A percentile compares a stretch with the other conserved stretches of the same genome.
Conservation (phyloP, 176 grass and related monocot genomes). For the Carex kokanica region DNA sequence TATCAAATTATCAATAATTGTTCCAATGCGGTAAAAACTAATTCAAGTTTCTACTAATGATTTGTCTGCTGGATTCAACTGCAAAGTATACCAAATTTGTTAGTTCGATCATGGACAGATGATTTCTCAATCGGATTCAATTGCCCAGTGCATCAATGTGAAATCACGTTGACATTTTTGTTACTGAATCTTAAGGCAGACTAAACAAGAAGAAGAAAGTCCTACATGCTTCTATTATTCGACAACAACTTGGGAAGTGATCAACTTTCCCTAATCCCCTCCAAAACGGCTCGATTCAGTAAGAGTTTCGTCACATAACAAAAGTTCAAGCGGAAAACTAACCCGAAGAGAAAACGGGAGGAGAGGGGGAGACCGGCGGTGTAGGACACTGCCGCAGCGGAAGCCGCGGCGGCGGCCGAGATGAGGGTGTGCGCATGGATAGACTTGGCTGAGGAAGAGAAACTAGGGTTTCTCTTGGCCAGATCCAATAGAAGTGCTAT, state of each 20-base stretch:
- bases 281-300: constrained; percentile 4
- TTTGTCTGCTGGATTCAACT: background rate
- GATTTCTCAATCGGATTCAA: background rate
- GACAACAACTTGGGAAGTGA: background rate
- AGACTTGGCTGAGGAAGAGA: constrained; percentile 12
- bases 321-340: background rate
- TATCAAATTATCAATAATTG: background rate
- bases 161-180: background rate
- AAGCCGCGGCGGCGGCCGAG: constrained; percentile 21
- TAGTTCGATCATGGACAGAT: background rate
- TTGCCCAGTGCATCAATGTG: background rate
- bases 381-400: constrained; percentile 10
- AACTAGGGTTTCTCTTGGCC: constrained; percentile 26
- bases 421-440: constrained; percentile 24
- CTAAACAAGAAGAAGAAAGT: background rate
- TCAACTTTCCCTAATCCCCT: background rate
- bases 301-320: background rate
- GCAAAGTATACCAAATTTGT: background rate
- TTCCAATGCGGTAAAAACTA: background rate
- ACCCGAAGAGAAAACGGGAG: constrained; percentile 27
- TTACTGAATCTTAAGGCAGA: background rate
- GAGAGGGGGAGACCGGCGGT: constrained; percentile 23
- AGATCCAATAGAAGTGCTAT: constrained; percentile 29
- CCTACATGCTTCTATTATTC: background rate
- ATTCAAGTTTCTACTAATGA: background rate